Evolutionary conservation across 2,329 filamentous ascomycete genomes (phyloP).

Genomic region (Pseudonectria buxi): DNA sequence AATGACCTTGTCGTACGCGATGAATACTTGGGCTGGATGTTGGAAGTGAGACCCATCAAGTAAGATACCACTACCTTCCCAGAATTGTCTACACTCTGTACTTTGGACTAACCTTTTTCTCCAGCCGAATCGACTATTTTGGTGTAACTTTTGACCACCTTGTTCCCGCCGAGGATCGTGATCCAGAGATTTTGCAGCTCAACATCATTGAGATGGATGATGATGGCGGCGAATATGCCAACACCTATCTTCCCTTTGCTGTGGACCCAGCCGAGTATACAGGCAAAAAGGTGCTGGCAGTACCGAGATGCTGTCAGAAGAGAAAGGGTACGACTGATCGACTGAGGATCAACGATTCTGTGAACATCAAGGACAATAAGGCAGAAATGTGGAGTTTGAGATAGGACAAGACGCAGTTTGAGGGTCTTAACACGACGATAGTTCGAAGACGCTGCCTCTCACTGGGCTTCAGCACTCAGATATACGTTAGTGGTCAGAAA

Average conservation of each 20-base stretch:
- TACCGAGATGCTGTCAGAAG: constrained; percentile 33
- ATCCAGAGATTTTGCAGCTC: constrained; percentile 36
- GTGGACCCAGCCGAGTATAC: constrained; percentile 31
- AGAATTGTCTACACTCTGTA: not conserved
- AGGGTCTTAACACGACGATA: too few species aligned
- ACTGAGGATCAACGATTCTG: not conserved
- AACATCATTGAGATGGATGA: constrained; percentile 36
- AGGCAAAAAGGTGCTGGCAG: constrained; percentile 33
- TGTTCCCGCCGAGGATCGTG: constrained; percentile 26
- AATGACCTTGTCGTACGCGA: constrained; percentile 12
- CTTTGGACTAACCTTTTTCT: not conserved
- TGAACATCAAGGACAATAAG: too few species aligned
- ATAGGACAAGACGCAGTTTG: too few species aligned
- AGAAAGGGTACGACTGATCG: constrained; percentile 4
- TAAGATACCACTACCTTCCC: too few species aligned
- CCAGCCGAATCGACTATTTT: constrained; percentile 27
- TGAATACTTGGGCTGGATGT: constrained; percentile 13
- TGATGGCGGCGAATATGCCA: constrained; percentile 26
- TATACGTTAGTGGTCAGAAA: too few species aligned
- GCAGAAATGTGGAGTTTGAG: too few species aligned
- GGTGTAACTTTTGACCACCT: constrained; percentile 36
- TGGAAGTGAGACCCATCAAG: not conserved
- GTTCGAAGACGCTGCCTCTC: too few species aligned
- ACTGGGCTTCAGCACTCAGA: too few species aligned
- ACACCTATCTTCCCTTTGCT: constrained; percentile 25